phyloP scores from a whole-genome alignment of 257 asterid species.

The Nicotiana undulata region DNA sequence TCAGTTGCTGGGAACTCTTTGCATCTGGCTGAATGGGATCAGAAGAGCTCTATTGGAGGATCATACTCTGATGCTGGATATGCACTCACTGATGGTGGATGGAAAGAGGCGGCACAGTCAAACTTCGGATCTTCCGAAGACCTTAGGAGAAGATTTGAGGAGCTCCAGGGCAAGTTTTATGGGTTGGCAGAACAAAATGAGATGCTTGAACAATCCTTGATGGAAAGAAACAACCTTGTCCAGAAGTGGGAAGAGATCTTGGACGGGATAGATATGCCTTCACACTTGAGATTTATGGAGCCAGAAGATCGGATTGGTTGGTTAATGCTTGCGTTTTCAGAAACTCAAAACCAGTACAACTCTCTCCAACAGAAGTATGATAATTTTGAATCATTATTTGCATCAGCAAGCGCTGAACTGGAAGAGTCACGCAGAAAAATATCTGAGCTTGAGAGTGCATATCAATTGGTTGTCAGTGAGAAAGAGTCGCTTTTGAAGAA shows the following conservation, averaged over 20 bases:
- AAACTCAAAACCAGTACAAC: slow-evolving; percentile 50
- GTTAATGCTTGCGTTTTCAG: slow-evolving; percentile 62
- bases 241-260: slow-evolving; percentile 83
- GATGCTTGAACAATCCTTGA: slow-evolving; percentile 96
- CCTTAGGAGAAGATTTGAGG: slow-evolving; percentile 65
- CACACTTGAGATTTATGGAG: slow-evolving; percentile 73
- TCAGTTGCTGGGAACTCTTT: slow-evolving; percentile 49
- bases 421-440: slow-evolving; percentile 54
- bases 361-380: slow-evolving; percentile 78
- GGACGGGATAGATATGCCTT: slow-evolving; percentile 65
- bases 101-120: slow-evolving; percentile 52
- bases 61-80: slow-evolving; percentile 57
- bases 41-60: slow-evolving; percentile 46
- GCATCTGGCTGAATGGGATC: slow-evolving; percentile 61
- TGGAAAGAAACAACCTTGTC: slow-evolving; percentile 88
- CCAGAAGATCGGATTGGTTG: slow-evolving; percentile 84
- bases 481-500: slow-evolving; percentile 53
- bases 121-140: slow-evolving; percentile 53
- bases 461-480: slow-evolving; percentile 46
- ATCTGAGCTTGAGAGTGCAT: slow-evolving; percentile 54
- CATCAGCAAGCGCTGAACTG: slow-evolving; percentile 49
- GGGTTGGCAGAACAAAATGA: slow-evolving; percentile 95
- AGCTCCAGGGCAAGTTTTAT: slow-evolving; percentile 75
- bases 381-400: slow-evolving; percentile 45
- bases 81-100: slow-evolving; percentile 54